These are phyloP conservation scores for Curvularia spicifera DNA, from an alignment of 2,329 filamentous ascomycete species.

Conservation along the genomic window DNA sequence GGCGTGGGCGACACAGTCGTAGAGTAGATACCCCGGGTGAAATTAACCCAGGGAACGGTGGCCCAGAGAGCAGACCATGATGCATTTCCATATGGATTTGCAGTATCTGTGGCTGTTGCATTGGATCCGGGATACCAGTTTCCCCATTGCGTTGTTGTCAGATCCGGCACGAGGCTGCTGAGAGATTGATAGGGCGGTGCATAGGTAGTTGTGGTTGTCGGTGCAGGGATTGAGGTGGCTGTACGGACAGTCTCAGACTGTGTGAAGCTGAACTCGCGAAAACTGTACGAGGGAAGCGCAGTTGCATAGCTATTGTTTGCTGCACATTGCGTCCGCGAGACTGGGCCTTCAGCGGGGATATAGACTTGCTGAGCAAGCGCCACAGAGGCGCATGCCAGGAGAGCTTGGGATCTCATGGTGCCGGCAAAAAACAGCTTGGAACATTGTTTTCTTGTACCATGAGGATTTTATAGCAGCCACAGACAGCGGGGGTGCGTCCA, in stretches of 20 bases:
- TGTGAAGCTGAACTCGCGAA: slow-evolving; percentile 46
- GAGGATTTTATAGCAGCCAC: slow-evolving; percentile 1
- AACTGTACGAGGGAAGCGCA: slow-evolving; percentile 38
- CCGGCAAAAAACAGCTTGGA: background rate
- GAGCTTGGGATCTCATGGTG: slow-evolving; percentile 23
- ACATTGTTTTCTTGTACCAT: background rate
- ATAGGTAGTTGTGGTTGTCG: slow-evolving; percentile 45
- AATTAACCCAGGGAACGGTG: slow-evolving; percentile 43
- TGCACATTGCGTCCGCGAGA: slow-evolving; percentile 37
- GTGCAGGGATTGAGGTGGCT: slow-evolving; percentile 45
- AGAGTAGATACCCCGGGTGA: slow-evolving; percentile 51
- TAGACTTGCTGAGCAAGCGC: slow-evolving; percentile 48
- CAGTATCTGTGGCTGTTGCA: slow-evolving; percentile 42
- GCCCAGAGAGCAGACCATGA: slow-evolving; percentile 51
- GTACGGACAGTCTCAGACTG: slow-evolving; percentile 51
- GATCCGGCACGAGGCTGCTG: slow-evolving; percentile 44
- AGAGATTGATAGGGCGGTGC: slow-evolving; percentile 47
- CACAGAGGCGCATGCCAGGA: slow-evolving; percentile 17
- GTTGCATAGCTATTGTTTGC: slow-evolving; percentile 34
- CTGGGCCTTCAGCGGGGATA: slow-evolving; percentile 38
- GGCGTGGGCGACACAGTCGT: slow-evolving; percentile 64
- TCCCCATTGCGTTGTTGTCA: slow-evolving; percentile 52
- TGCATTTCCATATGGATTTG: slow-evolving; percentile 49
- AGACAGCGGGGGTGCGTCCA: background rate
- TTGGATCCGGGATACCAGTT: slow-evolving; percentile 51